Evolutionary conservation across 148 eudicot genomes (phyloP).

Genomic region (Arctostaphylos glauca): DNA sequence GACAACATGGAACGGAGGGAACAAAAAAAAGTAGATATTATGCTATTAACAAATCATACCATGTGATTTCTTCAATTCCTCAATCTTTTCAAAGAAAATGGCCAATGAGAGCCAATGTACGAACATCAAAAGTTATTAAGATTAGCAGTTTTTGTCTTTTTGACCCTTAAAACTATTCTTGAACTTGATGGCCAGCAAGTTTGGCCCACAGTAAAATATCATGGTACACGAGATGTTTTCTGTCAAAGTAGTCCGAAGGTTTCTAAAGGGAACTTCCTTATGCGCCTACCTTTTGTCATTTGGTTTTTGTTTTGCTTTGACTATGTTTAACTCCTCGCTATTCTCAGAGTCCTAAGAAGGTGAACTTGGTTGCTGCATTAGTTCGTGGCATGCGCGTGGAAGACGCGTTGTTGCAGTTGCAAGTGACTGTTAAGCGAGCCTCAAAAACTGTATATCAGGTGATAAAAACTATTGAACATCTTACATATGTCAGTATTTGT

Average conservation of each 20-base stretch:
- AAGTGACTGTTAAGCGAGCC: conserved; percentile 89
- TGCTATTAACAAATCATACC: background rate
- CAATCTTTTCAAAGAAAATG: background rate
- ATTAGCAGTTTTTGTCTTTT: background rate
- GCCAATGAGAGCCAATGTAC: background rate
- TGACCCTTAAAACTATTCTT: background rate
- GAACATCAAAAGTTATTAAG: background rate
- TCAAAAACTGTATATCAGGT: conserved; percentile 92
- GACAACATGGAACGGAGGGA: background rate
- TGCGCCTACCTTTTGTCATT: background rate
- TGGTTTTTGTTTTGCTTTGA: background rate
- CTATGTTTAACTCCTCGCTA: conserved; percentile 9
- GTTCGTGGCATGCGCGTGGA: conserved; percentile 98
- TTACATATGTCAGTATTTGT: background rate
- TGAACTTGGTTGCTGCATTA: conserved; percentile 89
- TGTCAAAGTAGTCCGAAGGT: background rate
- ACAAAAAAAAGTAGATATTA: background rate
- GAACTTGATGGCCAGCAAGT: background rate
- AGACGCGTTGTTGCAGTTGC: conserved; percentile 94
- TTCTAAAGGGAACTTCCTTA: background rate
- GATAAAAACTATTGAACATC: background rate
- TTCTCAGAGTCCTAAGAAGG: conserved; percentile 92
- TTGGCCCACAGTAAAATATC: background rate
- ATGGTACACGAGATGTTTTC: conserved; percentile 5
- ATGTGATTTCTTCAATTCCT: background rate